Conservation (phyloP, 106 monocot species). For the Posidonia australis region DNA sequence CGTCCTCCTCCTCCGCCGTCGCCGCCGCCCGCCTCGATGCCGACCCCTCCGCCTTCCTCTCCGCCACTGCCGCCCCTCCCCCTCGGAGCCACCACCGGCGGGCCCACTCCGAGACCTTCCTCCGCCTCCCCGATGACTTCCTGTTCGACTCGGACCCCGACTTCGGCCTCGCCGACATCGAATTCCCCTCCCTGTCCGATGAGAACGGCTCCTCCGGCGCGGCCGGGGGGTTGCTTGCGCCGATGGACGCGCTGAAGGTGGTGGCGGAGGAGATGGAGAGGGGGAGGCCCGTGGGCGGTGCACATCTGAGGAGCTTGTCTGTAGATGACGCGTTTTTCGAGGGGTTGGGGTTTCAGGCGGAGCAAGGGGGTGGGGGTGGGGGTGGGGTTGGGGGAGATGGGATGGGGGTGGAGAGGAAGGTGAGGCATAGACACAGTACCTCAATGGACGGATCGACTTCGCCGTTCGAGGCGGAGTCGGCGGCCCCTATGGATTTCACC, state of each 20-base stretch:
- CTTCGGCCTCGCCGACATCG: constrained; percentile 58
- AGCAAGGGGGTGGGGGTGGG: constrained; percentile 5
- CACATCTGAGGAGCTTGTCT: constrained; percentile 55
- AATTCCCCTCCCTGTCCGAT: constrained; percentile 66
- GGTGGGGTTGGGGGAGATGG: constrained; percentile 7
- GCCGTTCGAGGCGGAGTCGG: constrained; percentile 55
- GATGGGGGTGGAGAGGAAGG: constrained; percentile 9
- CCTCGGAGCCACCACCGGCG: constrained; percentile 34
- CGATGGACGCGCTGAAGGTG: background rate
- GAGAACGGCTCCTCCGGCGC: constrained; percentile 36
- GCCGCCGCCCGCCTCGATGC: background rate
- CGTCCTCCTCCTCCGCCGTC: background rate
- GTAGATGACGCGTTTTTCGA: constrained; percentile 86
- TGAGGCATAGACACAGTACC: constrained; percentile 40
- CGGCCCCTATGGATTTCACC: constrained; percentile 40
- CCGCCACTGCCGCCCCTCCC: constrained; percentile 10
- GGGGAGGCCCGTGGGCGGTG: background rate
- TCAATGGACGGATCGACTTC: constrained; percentile 70
- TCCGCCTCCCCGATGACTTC: constrained; percentile 69
- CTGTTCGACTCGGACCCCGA: constrained; percentile 68
- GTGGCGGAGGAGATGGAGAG: background rate
- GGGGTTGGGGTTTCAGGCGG: constrained; percentile 31
- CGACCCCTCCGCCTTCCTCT: background rate
- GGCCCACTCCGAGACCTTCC: constrained; percentile 77
- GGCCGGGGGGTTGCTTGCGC: background rate